Base-by-base conservation (phyloP, 257 asterid genomes). In the Cinchona pubescens region DNA sequence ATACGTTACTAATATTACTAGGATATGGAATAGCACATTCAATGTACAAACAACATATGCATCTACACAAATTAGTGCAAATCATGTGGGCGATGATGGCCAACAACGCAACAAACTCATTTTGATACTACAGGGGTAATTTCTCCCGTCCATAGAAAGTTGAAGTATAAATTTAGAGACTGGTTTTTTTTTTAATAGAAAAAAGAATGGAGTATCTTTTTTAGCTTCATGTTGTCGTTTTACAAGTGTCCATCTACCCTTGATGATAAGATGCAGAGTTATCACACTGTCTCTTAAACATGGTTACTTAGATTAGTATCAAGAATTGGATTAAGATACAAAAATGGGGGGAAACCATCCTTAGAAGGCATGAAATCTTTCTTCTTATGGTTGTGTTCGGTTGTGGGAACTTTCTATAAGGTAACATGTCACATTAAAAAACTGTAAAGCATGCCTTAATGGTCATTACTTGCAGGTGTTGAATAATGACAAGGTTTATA, bases 11-110 rank as follows among this genome's bases (percentile, higher is more conserved):
- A n/a, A n/a, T n/a, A 32, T 70, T 18, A 70, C 74, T 37, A 49
- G 74, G 63, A 49, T 49, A 9, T 21, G 18, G 0, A 6, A 29
- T 61, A 4, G n/a, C 42, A 32, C 68, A 63, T 34, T 63, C 13
- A 63, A 34, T 63, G 68, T 63, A 63, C 67, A 62, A 62, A 62
- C 23, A 7, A 62, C 9, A 7, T 4, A 51, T 48, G 18, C 66
- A 55, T 53, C n/a, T 4, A 15, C 5, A 21, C 19, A 7, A 42
- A 2, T 42, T 30, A 13, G 74, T 38, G 80, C 61, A 75, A 65
- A 68, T 71, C 81, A 80, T 75, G 76, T 78, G 80, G 78, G 48
- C 48, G 68, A 27, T 69, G 80, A 77, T 70, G 76, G 66, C 80
- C 80, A 77, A 60, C 80, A 59, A 12, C 30, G 76, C 64, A 69